Conservation (phyloP, 2,329 filamentous ascomycete genomes). For the Talaromyces sp. region DNA sequence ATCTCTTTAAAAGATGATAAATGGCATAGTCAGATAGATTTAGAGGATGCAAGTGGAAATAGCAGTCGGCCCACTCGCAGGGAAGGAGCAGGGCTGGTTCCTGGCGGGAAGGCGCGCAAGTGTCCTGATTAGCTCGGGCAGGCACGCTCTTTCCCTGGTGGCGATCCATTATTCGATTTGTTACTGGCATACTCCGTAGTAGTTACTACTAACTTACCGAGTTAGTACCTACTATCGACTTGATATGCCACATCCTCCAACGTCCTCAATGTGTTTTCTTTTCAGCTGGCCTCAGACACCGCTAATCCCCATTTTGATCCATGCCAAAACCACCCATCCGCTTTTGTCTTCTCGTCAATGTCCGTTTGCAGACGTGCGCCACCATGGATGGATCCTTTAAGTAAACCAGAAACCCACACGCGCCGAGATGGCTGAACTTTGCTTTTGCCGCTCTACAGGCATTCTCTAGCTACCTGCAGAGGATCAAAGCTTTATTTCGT, state of each 20-base stretch:
- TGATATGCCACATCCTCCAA: neutral
- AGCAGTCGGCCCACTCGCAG: neutral
- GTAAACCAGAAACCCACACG: neutral
- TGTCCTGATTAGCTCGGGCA: neutral
- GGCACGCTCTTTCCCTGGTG: slow-evolving; percentile 1
- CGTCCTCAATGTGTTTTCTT: neutral
- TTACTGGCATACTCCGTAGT: neutral
- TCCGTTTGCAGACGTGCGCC: slow-evolving; percentile 16
- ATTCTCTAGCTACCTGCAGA: neutral
- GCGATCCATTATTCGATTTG: neutral
- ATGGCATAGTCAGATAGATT: too few species aligned
- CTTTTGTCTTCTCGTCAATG: neutral
- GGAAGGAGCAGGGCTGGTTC: slow-evolving; percentile 13
- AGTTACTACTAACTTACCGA: too few species aligned
- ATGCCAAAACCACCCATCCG: slow-evolving; percentile 2
- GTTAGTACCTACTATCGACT: too few species aligned
- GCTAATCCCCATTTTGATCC: neutral
- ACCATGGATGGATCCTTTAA: slow-evolving; percentile 9
- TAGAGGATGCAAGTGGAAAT: too few species aligned
- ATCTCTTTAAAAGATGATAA: too few species aligned
- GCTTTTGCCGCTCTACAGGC: slow-evolving; percentile 2
- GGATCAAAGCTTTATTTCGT: neutral
- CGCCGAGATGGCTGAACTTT: slow-evolving; percentile 2
- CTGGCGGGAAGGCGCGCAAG: slow-evolving; percentile 13
- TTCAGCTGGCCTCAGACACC: slow-evolving; percentile 16